Percentiles rank a stretch among this genome's conserved stretches.
Evolutionary conservation across 169 alveolate genomes (phyloP).

Genomic region (Eimeria acervulina): DNA sequence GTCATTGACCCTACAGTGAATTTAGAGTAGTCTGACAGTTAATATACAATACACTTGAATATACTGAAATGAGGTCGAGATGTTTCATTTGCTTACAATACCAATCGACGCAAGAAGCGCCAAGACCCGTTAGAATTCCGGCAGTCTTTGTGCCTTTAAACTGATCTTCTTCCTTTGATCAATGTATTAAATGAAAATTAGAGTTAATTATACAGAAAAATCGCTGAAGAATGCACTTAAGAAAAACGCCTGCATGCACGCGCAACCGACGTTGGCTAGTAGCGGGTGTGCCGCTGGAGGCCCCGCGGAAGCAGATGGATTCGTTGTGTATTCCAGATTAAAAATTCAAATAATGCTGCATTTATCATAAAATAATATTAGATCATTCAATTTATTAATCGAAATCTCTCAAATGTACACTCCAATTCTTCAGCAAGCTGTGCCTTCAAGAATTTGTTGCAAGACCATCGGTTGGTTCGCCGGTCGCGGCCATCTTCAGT

Average conservation of each 20-base stretch:
- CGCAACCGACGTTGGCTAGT: slow-evolving; percentile 1
- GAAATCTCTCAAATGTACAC: background rate
- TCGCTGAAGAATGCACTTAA: background rate
- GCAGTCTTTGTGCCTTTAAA: background rate
- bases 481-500: too few relatives aligned
- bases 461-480: too few relatives aligned
- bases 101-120: too few relatives aligned
- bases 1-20: too few relatives aligned
- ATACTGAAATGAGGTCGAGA: too few relatives aligned
- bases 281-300: slow-evolving; percentile 20
- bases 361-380: background rate
- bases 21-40: too few relatives aligned
- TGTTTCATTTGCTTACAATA: too few relatives aligned
- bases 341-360: background rate
- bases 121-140: too few relatives aligned
- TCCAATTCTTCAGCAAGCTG: too few relatives aligned
- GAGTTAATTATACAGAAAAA: background rate
- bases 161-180: background rate
- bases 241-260: background rate
- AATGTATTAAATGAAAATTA: background rate
- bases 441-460: too few relatives aligned
- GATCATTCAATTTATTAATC: background rate
- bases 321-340: background rate
- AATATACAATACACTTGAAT: too few relatives aligned
- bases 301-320: background rate